Conservation (phyloP, 495 filamentous ascomycete species). For the Friedmanniomyces endolithicus region DNA sequence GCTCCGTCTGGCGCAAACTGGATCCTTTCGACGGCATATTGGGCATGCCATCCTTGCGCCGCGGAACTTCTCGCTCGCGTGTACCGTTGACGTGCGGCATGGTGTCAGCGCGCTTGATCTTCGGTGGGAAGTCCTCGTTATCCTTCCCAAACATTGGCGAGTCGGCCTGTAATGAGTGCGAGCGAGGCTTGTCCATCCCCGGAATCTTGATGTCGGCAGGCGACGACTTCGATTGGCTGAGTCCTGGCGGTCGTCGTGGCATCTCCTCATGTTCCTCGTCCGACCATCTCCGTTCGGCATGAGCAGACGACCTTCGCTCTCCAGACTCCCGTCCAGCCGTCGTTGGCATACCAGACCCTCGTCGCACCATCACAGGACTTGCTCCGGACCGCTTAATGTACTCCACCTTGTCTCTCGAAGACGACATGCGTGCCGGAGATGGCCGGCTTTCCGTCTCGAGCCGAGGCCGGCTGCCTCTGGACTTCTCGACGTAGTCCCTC, state of each 20-base stretch:
- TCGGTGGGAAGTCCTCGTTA: not conserved
- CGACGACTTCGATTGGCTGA: slow-evolving; percentile 9
- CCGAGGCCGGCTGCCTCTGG: not conserved
- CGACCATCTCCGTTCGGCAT: not conserved
- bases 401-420: slow-evolving; percentile 12
- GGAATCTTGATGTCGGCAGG: slow-evolving; percentile 10
- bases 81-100: slow-evolving; percentile 1
- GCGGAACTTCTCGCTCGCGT: not conserved
- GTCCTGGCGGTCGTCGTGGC: slow-evolving; percentile 2
- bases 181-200: slow-evolving; percentile 7
- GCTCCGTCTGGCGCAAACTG: slow-evolving; percentile 9
- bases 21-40: slow-evolving; percentile 3
- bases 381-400: slow-evolving; percentile 6
- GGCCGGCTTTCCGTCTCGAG: slow-evolving; percentile 11
- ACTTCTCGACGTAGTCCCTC: slow-evolving; percentile 7
- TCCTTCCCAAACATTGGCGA: not conserved
- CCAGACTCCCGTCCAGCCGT: not conserved
- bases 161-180: slow-evolving; percentile 14
- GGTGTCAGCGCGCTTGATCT: slow-evolving; percentile 13
- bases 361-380: slow-evolving; percentile 4
- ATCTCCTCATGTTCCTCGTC: slow-evolving; percentile 6
- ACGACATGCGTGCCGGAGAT: slow-evolving; percentile 6
- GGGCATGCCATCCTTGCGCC: not conserved
- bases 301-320: not conserved
- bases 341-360: slow-evolving; percentile 5